Evolutionary conservation across 257 asterid species (phyloP).

Genomic region (Echites panduratus): DNA sequence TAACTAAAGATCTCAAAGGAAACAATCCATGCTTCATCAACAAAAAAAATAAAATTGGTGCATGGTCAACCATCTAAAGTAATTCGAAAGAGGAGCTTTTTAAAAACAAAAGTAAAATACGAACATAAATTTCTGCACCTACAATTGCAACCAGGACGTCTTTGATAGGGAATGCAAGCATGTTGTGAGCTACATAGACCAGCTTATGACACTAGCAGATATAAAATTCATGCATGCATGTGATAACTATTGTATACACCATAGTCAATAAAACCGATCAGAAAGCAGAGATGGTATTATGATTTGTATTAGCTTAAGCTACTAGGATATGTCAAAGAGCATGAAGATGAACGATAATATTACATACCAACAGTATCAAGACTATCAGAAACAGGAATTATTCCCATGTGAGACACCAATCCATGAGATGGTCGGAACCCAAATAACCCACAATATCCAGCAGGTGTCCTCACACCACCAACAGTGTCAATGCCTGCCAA

Average conservation of each 20-base stretch:
- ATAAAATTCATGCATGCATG: not conserved
- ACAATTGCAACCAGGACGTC: not conserved
- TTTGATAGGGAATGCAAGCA: not conserved
- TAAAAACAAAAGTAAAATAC: not conserved
- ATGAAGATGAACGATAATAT: slow-evolving; percentile 3
- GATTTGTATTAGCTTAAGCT: not conserved
- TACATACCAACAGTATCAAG: slow-evolving; percentile 89
- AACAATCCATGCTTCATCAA: not conserved
- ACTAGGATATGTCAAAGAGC: not conserved
- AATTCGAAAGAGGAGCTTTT: not conserved
- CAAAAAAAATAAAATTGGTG: not conserved
- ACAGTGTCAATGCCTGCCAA: slow-evolving; percentile 81
- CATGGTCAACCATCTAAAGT: not conserved
- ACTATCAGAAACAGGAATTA: slow-evolving; percentile 73
- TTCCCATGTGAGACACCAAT: slow-evolving; percentile 61
- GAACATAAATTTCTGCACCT: not conserved
- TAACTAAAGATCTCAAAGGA: not conserved
- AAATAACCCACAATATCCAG: slow-evolving; percentile 81
- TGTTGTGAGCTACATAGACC: not conserved
- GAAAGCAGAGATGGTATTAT: not conserved
- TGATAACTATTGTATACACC: not conserved
- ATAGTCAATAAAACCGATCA: not conserved
- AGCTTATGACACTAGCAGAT: not conserved
- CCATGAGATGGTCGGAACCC: slow-evolving; percentile 95
- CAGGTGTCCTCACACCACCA: slow-evolving; percentile 96